Evolutionary conservation across 805 yeast species (phyloP).

Genomic region (Priceomyces haplophilus): DNA sequence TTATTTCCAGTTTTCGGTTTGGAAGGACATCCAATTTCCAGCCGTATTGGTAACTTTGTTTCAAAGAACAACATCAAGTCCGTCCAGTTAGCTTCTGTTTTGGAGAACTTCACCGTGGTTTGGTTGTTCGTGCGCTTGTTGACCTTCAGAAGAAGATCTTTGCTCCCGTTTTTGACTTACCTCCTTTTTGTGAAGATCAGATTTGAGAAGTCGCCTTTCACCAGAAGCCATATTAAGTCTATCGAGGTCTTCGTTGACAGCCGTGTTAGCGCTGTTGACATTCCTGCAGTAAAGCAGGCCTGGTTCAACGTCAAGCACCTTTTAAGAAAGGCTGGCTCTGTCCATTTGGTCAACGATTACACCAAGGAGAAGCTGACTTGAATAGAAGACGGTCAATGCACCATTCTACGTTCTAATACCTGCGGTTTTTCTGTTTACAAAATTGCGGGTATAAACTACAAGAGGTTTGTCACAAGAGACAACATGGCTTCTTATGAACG

Average conservation of each 20-base stretch:
- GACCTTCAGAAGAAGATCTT: slow-evolving; percentile 60
- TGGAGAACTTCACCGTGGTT: slow-evolving; percentile 43
- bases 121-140: slow-evolving; percentile 50
- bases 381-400: background rate
- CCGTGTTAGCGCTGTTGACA: slow-evolving; percentile 23
- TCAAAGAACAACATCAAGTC: slow-evolving; percentile 35
- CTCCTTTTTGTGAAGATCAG: slow-evolving; percentile 69
- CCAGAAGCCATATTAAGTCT: slow-evolving; percentile 63
- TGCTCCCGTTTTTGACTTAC: slow-evolving; percentile 55
- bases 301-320: slow-evolving; percentile 36
- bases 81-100: slow-evolving; percentile 36
- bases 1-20: slow-evolving; percentile 61
- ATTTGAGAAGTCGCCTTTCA: slow-evolving; percentile 70
- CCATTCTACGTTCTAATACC: no score
- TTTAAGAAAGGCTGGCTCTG: slow-evolving; percentile 26
- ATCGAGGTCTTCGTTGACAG: slow-evolving; percentile 54
- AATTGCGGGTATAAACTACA: no score
- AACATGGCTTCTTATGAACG: no score
- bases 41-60: slow-evolving; percentile 39
- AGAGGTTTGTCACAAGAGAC: no score
- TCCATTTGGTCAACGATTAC: slow-evolving; percentile 33
- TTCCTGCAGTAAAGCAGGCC: slow-evolving; percentile 33
- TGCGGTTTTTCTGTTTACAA: no score
- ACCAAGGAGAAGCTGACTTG: slow-evolving; percentile 29
- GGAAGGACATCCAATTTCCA: slow-evolving; percentile 24